Conservation (phyloP, 441 rosid species). For the Croton laevigatus region DNA sequence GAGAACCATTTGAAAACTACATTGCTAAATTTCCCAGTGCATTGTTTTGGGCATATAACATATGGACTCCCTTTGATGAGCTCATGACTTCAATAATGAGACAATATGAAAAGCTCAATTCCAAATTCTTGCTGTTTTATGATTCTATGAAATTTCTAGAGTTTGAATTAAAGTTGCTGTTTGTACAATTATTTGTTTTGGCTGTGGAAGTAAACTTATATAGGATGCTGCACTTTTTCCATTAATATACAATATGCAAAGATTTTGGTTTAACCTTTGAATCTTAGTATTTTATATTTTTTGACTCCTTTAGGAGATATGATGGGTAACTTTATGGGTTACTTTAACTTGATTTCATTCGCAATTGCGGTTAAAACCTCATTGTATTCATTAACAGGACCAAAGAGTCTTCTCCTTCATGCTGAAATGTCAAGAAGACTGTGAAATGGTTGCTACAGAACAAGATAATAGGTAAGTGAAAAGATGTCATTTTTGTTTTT, state of each 20-base stretch:
- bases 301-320: constrained; percentile 4
- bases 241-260: neutral
- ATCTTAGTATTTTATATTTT: neutral
- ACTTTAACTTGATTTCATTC: constrained; percentile 15
- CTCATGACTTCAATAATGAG: neutral
- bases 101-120: neutral
- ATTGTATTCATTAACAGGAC: constrained; percentile 44
- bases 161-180: constrained; percentile 1
- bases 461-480: constrained; percentile 28
- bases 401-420: constrained; percentile 42
- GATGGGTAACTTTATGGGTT: neutral
- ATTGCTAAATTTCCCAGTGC: neutral
- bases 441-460: constrained; percentile 21
- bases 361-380: constrained; percentile 14
- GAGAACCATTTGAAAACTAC: neutral
- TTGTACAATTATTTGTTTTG: neutral
- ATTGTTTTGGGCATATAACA: neutral
- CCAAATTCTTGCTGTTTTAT: neutral
- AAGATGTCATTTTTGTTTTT: constrained; percentile 6
- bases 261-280: neutral
- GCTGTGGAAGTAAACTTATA: neutral
- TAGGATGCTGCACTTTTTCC: neutral
- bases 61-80: neutral
- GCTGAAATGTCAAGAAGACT: constrained; percentile 39
- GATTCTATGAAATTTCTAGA: neutral